Evolutionary conservation across 164 flowering plant species (phyloP), one percentile per base, ranked within the genome.

Genomic region (Vitis cinerea): DNA sequence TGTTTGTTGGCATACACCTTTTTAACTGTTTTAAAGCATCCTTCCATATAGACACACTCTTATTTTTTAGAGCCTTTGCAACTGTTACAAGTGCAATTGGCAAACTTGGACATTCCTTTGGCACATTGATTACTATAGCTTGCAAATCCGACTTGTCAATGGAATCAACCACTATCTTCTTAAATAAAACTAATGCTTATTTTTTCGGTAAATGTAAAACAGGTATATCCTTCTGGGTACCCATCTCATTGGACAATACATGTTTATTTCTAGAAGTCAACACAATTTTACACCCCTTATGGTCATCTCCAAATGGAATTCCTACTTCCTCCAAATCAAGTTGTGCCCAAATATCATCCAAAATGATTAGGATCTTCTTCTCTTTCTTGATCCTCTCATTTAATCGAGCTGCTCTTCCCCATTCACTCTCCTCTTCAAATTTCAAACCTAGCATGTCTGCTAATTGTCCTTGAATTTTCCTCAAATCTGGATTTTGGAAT

Each of bases 401-500:
- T 17, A 54, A 7, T 14, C 51, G 14, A 10, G 29, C 15, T 30
- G 61, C 69, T 56, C 61, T 56, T 54, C 50, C 60, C 5, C 1
- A 2, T 23, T 66, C 49, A 9, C 4, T 66, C 14, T 30, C 59
- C 23, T 29, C 60, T 1, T 31, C 37, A 15, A 66, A 54, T 10
- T 30, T 13, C 60, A 64, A 2, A 53, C 61, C 67, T 47, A 71
- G 15, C 44, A 50, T 53, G 29, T 67, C 67, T 44, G 57, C 68
- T 6, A 73, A 15, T 27, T 62, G 23, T 4, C 16, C 61, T 63
- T 67, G 71, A 23, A 73, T 55, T 47, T 7, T 6, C 19, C 11
- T 27, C 31, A 23, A 19, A 12, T 67, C 50, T 37, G 59, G 59
- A 11, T 9, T 55, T 10, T 29, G 59, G 10, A 64, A 59, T 2